phyloP scores from a whole-genome alignment of 2,329 filamentous ascomycete genomes.

The Leptographium procerum region DNA sequence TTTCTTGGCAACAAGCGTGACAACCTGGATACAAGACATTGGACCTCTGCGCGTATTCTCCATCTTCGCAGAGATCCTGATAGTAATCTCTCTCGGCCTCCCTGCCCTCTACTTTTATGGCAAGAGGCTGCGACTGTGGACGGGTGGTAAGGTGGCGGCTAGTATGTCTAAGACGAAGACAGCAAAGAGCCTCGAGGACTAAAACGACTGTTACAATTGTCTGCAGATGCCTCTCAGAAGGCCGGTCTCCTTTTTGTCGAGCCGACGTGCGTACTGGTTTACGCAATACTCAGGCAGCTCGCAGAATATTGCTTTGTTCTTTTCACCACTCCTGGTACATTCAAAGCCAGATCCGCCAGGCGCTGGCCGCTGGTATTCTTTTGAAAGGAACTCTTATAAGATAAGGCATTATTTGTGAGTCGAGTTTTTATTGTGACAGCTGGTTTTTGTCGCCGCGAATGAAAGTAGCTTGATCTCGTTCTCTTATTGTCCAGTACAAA shows the following conservation, averaged over 20 bases:
- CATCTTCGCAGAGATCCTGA: slow-evolving; percentile 21
- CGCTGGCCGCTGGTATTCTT: too few relatives aligned
- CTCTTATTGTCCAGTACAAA: too few relatives aligned
- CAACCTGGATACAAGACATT: slow-evolving; percentile 19
- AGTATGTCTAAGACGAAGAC: neutral
- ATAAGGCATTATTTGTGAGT: too few relatives aligned
- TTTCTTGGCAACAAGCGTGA: slow-evolving; percentile 20
- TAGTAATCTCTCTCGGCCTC: slow-evolving; percentile 18
- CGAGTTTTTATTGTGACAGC: too few relatives aligned
- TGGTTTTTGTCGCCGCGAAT: neutral
- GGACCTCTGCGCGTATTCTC: slow-evolving; percentile 18
- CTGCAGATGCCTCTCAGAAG: neutral
- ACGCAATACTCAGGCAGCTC: too few relatives aligned
- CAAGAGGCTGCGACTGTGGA: slow-evolving; percentile 17
- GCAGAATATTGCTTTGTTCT: too few relatives aligned
- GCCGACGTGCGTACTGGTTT: too few relatives aligned
- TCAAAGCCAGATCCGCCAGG: too few relatives aligned
- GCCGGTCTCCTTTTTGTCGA: too few relatives aligned
- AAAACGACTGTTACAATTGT: neutral
- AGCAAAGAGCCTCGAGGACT: neutral
- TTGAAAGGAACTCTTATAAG: too few relatives aligned
- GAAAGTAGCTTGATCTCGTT: too few relatives aligned
- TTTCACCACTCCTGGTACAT: too few relatives aligned
- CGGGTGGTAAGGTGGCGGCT: slow-evolving; percentile 15
- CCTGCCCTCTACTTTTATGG: slow-evolving; percentile 18